Conservation (phyloP, 2,329 filamentous ascomycete species). For the Colletotrichum cordylinicola region DNA sequence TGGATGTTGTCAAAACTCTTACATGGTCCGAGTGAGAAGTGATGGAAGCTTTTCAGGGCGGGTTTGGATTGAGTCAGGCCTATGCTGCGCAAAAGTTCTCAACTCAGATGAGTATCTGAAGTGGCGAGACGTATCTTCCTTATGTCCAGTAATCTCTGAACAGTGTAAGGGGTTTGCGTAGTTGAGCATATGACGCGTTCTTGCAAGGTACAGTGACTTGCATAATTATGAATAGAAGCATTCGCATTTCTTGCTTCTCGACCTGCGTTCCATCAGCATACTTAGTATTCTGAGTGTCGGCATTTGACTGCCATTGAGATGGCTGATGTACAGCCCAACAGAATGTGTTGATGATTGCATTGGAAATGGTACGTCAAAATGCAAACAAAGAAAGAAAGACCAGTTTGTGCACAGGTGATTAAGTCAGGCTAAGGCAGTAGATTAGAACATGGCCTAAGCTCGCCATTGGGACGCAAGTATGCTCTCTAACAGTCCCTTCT, state of each 20-base stretch:
- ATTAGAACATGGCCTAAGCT: neutral
- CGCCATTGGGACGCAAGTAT: neutral
- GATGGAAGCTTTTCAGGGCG: neutral
- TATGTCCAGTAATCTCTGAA: neutral
- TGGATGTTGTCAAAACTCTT: neutral
- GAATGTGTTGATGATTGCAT: neutral
- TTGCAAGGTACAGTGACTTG: neutral
- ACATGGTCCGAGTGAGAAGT: neutral
- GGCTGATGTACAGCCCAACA: neutral
- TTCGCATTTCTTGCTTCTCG: too few relatives aligned
- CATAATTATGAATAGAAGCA: neutral
- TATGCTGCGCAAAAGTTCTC: neutral
- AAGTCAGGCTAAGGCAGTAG: neutral
- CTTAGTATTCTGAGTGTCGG: neutral
- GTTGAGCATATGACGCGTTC: neutral
- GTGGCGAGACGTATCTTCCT: neutral
- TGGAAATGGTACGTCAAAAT: neutral
- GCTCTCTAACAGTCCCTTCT: neutral
- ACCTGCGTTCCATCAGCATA: neutral
- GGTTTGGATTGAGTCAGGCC: neutral
- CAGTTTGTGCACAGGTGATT: neutral
- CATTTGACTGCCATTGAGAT: neutral
- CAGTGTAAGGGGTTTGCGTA: neutral
- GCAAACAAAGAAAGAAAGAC: neutral
- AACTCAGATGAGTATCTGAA: neutral